Percentiles rank a stretch among this genome's conserved stretches.
Conservation (phyloP, 352 stramenopile species). For the Globisporangium ultimum region DNA sequence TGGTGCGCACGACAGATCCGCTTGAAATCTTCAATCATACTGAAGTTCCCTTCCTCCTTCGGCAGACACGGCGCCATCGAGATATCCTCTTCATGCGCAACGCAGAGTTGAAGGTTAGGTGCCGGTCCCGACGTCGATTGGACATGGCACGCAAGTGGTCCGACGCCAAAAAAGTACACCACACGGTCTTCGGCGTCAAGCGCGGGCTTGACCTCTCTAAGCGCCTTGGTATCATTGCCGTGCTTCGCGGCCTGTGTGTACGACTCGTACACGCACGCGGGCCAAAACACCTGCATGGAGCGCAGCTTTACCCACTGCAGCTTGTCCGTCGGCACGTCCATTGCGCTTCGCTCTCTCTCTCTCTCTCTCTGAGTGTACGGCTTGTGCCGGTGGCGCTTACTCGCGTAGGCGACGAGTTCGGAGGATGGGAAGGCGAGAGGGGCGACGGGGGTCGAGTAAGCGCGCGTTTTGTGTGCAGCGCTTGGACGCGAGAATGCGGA, state of each 20-base stretch:
- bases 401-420: too few relatives aligned
- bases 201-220: conserved; percentile 44
- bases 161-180: conserved; percentile 81
- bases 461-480: too few relatives aligned
- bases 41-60: conserved; percentile 11
- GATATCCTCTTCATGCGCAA: conserved; percentile 41
- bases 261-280: conserved; percentile 56
- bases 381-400: neutral
- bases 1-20: conserved; percentile 31
- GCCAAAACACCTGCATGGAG: conserved; percentile 62
- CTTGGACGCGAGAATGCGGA: conserved; percentile 14
- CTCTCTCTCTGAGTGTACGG: neutral
- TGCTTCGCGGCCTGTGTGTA: conserved; percentile 47
- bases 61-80: conserved; percentile 4
- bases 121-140: conserved; percentile 18
- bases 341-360: neutral
- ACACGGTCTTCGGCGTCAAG: conserved; percentile 68
- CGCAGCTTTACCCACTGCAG: conserved; percentile 50
- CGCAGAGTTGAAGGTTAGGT: conserved; percentile 50
- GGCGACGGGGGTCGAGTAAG: too few relatives aligned
- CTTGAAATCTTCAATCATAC: conserved; percentile 25
- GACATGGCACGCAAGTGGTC: conserved; percentile 27
- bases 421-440: too few relatives aligned
- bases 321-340: neutral
- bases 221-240: conserved; percentile 39